These are phyloP conservation scores for Simmondsia chinensis DNA, from an alignment of 148 eudicot genomes.

Conservation along the genomic window DNA sequence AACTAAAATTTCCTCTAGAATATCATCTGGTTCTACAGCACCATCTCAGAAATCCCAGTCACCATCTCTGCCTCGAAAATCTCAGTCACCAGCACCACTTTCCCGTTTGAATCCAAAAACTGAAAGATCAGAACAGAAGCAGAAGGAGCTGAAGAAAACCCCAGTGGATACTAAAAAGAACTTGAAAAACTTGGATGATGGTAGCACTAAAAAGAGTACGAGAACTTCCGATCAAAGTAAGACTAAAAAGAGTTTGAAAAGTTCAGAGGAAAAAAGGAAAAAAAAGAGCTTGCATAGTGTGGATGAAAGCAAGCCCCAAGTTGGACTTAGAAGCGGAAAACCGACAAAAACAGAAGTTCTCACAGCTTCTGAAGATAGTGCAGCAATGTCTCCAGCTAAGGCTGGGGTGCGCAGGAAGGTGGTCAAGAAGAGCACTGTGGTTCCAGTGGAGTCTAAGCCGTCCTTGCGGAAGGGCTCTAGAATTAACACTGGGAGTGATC, in stretches of 20 bases:
- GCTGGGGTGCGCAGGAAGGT: slow-evolving; percentile 57
- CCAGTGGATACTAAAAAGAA: slow-evolving; percentile 37
- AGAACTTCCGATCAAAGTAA: no score
- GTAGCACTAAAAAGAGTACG: slow-evolving; percentile 25
- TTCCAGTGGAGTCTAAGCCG: slow-evolving; percentile 85
- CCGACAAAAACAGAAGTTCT: slow-evolving; percentile 34
- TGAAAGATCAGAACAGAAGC: slow-evolving; percentile 33
- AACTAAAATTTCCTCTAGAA: slow-evolving; percentile 40
- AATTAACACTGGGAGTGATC: slow-evolving; percentile 25
- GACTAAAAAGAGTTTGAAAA: no score
- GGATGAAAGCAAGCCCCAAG: slow-evolving; percentile 32
- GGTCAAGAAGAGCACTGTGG: slow-evolving; percentile 88
- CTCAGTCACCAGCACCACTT: slow-evolving; percentile 43
- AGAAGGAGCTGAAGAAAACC: slow-evolving; percentile 40
- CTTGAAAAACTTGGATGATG: slow-evolving; percentile 27
- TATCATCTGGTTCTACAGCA: slow-evolving; percentile 37
- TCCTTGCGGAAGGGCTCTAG: slow-evolving; percentile 58
- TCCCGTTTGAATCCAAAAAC: slow-evolving; percentile 42
- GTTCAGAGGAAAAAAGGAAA: no score
- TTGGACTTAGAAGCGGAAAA: slow-evolving; percentile 28
- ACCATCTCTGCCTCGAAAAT: slow-evolving; percentile 43
- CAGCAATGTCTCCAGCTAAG: slow-evolving; percentile 35
- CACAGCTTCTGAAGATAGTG: slow-evolving; percentile 30
- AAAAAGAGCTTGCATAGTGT: slow-evolving; percentile 29
- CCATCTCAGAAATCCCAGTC: slow-evolving; percentile 54